These are phyloP conservation scores for Lagerstroemia speciosa DNA, from an alignment of 345 rosid species.

Conservation along the genomic window DNA sequence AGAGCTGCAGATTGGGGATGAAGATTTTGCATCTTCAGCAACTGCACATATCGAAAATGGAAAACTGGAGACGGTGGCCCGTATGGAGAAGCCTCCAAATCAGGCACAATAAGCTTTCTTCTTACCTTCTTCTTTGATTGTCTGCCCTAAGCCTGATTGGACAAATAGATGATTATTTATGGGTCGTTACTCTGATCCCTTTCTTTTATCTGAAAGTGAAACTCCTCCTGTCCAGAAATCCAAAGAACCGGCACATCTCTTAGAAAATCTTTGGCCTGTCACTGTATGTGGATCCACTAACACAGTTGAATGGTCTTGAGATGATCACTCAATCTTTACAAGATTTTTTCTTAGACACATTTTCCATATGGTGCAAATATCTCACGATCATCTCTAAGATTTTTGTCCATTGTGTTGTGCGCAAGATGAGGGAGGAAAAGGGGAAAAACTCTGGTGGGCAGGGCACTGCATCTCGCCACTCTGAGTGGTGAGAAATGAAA, in stretches of 20 bases:
- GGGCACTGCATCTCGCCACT: neutral
- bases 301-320: neutral
- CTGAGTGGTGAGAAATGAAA: neutral
- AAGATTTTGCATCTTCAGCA: too few species aligned
- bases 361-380: neutral
- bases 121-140: neutral
- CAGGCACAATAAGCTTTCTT: neutral
- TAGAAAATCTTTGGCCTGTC: too few species aligned
- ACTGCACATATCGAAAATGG: too few species aligned
- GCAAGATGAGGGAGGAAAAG: neutral
- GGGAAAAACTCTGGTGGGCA: neutral
- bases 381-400: neutral
- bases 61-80: conserved; percentile 57
- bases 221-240: too few species aligned
- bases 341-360: neutral
- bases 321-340: neutral
- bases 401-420: neutral
- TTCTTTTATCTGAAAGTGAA: too few species aligned
- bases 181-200: neutral
- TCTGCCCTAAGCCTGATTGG: neutral
- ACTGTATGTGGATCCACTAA: too few species aligned
- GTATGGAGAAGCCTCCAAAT: neutral
- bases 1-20: too few species aligned
- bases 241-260: too few species aligned
- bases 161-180: neutral